Evolutionary conservation across 371 early-diverging fungal genomes (phyloP).

Genomic region (Apophysomyces variabilis): DNA sequence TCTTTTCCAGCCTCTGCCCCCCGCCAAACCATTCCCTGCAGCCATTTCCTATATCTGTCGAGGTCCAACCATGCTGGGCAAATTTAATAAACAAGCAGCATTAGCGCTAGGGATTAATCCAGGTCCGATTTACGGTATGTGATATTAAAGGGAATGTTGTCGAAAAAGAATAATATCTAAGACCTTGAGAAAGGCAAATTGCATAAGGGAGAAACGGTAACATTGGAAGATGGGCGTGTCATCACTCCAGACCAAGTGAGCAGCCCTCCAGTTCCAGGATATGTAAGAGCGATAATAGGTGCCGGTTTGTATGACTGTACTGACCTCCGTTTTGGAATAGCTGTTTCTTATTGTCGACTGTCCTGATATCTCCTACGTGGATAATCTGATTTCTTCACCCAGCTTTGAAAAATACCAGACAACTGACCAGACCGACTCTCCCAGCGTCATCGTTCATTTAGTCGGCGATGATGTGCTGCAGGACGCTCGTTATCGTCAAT

Average conservation of each 20-base stretch:
- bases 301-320: neutral
- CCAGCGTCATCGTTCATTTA: constrained; percentile 70
- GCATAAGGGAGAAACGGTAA: constrained; percentile 70
- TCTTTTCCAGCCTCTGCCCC: constrained; percentile 43
- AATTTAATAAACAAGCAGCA: constrained; percentile 81
- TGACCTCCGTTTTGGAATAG: constrained; percentile 24
- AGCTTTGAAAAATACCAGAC: constrained; percentile 53
- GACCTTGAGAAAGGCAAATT: constrained; percentile 49
- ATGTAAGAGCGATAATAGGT: constrained; percentile 20
- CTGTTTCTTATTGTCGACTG: constrained; percentile 88
- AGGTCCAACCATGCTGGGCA: constrained; percentile 80
- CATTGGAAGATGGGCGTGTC: constrained; percentile 67
- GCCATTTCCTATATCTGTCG: constrained; percentile 78
- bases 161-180: neutral
- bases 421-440: constrained; percentile 18
- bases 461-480: constrained; percentile 70
- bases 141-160: neutral
- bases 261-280: constrained; percentile 44
- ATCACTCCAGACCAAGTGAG: constrained; percentile 78
- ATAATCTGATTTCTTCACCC: constrained; percentile 50
- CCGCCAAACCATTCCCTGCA: constrained; percentile 43
- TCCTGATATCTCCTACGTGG: constrained; percentile 70
- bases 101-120: constrained; percentile 74
- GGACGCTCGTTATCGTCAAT: constrained; percentile 68
- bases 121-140: constrained; percentile 71